Conservation (phyloP, 768 basidiomycete genomes). For the Lactarius tabidus region DNA sequence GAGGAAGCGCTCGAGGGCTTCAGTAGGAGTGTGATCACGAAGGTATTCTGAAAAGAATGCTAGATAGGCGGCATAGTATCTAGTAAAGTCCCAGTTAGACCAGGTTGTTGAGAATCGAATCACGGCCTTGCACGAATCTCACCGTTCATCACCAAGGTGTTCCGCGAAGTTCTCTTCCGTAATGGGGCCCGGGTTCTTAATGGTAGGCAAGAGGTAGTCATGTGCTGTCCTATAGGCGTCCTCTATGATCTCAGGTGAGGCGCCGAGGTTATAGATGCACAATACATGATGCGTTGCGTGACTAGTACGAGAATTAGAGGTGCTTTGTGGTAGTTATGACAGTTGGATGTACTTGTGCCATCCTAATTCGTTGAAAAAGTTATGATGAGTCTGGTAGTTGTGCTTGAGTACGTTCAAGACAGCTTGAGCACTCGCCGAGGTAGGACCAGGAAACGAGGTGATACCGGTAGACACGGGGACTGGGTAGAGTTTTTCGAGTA, state of each 20-base stretch:
- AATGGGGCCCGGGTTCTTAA: constrained; percentile 44
- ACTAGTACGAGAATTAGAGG: constrained; percentile 29
- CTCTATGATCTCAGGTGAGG: constrained; percentile 38
- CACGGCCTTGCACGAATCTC: constrained; percentile 15
- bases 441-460: constrained; percentile 16
- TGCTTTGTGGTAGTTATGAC: not conserved
- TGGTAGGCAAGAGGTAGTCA: constrained; percentile 38
- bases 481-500: constrained; percentile 13
- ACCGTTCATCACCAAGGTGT: constrained; percentile 58
- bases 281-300: constrained; percentile 59
- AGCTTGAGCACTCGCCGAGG: constrained; percentile 1
- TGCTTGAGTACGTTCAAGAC: constrained; percentile 36
- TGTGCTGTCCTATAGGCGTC: constrained; percentile 41
- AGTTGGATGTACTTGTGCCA: constrained; percentile 33
- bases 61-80: constrained; percentile 58
- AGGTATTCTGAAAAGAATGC: constrained; percentile 47
- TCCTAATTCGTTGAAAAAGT: constrained; percentile 45
- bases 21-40: constrained; percentile 41
- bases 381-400: constrained; percentile 50
- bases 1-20: constrained; percentile 55
- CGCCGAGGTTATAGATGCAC: constrained; percentile 60
- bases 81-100: constrained; percentile 29
- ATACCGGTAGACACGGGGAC: constrained; percentile 12
- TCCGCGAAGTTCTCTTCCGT: constrained; percentile 46
- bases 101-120: not conserved